phyloP scores from a whole-genome alignment of 2,329 filamentous ascomycete genomes.

The Parastagonospora avenae region DNA sequence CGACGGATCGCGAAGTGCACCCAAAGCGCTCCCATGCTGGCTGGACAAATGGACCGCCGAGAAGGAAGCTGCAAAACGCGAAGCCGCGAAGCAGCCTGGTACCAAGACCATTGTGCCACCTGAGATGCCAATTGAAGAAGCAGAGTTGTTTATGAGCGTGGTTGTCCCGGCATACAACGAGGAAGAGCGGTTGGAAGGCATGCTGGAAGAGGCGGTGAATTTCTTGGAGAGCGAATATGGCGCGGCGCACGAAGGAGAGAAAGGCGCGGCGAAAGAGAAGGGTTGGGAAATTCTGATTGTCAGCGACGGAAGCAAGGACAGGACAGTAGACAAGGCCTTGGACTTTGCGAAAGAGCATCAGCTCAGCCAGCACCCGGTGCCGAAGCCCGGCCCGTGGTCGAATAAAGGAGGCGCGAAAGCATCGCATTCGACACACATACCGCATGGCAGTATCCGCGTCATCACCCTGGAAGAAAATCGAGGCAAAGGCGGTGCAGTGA shows the following conservation, averaged over 20 bases:
- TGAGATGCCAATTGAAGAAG: constrained; percentile 68
- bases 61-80: constrained; percentile 52
- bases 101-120: constrained; percentile 27
- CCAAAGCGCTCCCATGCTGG: constrained; percentile 79
- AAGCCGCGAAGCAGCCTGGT: constrained; percentile 30
- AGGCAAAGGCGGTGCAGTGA: constrained; percentile 93
- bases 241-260: constrained; percentile 44
- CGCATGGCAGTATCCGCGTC: constrained; percentile 81
- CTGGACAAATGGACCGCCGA: constrained; percentile 74
- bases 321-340: constrained; percentile 78
- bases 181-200: constrained; percentile 77
- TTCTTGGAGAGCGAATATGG: constrained; percentile 83
- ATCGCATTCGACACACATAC: constrained; percentile 59
- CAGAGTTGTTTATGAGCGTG: constrained; percentile 85
- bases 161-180: constrained; percentile 98
- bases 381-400: constrained; percentile 59
- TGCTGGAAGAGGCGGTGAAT: constrained; percentile 87
- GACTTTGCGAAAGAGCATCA: constrained; percentile 76
- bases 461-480: constrained; percentile 80
- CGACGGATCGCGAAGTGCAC: constrained; percentile 61
- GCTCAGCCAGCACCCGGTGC: constrained; percentile 49
- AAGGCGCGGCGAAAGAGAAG: constrained; percentile 72
- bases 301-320: constrained; percentile 86
- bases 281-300: constrained; percentile 95
- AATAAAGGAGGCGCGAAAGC: constrained; percentile 38